Conservation (phyloP, 1,284 basidiomycete genomes). For the Cutaneotrichosporon dermatis region DNA sequence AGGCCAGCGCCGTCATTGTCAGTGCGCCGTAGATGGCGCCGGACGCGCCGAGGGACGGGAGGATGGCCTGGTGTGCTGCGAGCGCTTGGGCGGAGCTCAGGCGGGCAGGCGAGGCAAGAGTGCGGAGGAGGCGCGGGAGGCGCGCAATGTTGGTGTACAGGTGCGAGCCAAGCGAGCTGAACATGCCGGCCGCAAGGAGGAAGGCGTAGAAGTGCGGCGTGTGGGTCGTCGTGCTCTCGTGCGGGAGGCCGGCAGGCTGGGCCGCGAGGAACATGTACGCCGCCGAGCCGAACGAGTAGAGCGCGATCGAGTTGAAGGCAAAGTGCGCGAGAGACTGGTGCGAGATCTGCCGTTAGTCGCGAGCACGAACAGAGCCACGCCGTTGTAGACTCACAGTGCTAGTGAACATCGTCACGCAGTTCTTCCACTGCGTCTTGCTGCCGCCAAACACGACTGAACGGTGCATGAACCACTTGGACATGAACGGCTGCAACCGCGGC, state of each 20-base stretch:
- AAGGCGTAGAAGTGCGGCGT: conserved; percentile 73
- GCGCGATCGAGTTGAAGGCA: conserved; percentile 51
- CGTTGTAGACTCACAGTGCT: conserved; percentile 24
- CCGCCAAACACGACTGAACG: conserved; percentile 36
- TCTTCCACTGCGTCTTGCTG: conserved; percentile 27
- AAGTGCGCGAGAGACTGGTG: conserved; percentile 46
- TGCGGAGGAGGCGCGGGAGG: conserved; percentile 61
- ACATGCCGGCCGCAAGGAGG: conserved; percentile 47
- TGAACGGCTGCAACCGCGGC: conserved; percentile 50
- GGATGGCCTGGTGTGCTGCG: conserved; percentile 52
- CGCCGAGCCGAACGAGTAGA: conserved; percentile 50
- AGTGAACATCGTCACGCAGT: conserved; percentile 40
- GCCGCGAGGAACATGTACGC: conserved; percentile 39
- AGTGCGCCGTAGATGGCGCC: conserved; percentile 80
- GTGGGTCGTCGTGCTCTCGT: conserved; percentile 59
- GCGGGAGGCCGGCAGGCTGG: conserved; percentile 26
- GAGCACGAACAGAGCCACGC: no score
- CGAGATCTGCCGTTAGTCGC: conserved; percentile 28
- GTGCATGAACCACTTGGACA: conserved; percentile 45
- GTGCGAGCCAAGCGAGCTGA: conserved; percentile 55
- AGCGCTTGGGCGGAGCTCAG: conserved; percentile 47
- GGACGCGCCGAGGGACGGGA: conserved; percentile 72
- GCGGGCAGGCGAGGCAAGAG: conserved; percentile 45
- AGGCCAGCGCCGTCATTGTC: conserved; percentile 71
- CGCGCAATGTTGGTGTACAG: conserved; percentile 61